phyloP scores from a whole-genome alignment of 2,329 filamentous ascomycete genomes.

The Cucurbitaria berberidis region DNA sequence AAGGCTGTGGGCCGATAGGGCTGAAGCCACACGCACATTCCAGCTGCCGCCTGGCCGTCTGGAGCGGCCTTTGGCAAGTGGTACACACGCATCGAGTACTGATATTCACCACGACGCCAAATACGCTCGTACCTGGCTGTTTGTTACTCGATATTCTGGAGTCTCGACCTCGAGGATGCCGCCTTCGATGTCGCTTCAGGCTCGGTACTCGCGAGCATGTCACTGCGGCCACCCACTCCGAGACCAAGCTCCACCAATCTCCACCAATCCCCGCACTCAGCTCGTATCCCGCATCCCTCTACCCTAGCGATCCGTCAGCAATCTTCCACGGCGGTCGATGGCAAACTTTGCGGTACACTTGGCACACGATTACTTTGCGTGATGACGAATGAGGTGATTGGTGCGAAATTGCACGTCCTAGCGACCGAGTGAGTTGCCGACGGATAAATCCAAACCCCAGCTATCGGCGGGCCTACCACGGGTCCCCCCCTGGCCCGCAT shows the following conservation, averaged over 20 bases:
- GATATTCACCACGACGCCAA: not conserved
- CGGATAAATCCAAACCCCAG: slow-evolving; percentile 40
- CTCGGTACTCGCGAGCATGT: not conserved
- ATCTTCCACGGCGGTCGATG: not conserved
- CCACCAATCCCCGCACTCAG: not conserved
- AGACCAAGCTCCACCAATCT: not conserved
- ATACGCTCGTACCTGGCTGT: not conserved
- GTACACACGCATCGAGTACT: not conserved
- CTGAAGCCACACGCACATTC: too few species aligned
- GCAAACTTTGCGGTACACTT: slow-evolving; percentile 15
- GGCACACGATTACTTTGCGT: slow-evolving; percentile 20
- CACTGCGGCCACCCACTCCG: not conserved
- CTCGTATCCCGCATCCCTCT: not conserved
- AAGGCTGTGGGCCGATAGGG: too few species aligned
- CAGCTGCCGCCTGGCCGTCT: too few species aligned
- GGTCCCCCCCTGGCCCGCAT: slow-evolving; percentile 31
- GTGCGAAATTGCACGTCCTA: slow-evolving; percentile 35
- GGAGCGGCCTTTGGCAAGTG: too few species aligned
- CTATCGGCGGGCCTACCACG: slow-evolving; percentile 27
- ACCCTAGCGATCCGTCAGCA: not conserved
- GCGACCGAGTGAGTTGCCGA: slow-evolving; percentile 24
- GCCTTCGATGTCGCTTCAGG: not conserved
- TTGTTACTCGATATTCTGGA: not conserved
- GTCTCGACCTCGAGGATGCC: not conserved
- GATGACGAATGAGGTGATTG: slow-evolving; percentile 28